Conservation (phyloP, 768 basidiomycete genomes). For the Thelephora aurantiotincta region DNA sequence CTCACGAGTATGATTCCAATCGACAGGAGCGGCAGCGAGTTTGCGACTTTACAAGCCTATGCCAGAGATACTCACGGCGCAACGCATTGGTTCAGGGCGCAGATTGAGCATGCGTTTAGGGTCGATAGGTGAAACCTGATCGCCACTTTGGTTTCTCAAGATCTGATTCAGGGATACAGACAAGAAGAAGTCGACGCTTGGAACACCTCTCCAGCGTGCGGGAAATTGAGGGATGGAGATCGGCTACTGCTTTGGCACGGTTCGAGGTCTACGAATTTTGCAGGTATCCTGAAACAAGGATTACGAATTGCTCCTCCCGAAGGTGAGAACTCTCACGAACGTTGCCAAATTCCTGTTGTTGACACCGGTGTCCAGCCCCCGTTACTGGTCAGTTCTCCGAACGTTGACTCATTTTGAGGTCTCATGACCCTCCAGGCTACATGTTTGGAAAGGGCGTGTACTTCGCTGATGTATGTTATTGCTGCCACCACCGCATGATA, state of each 20-base stretch:
- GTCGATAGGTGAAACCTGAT: constrained; percentile 31
- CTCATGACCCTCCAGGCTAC: constrained; percentile 18
- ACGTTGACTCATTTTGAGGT: neutral
- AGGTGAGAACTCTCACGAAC: constrained; percentile 20
- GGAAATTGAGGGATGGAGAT: constrained; percentile 30
- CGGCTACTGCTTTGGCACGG: constrained; percentile 51
- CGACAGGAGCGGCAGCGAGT: constrained; percentile 26
- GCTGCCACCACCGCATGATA: neutral
- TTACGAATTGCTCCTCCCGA: constrained; percentile 53
- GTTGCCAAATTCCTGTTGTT: neutral
- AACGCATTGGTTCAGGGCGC: constrained; percentile 33
- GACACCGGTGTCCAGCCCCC: constrained; percentile 22
- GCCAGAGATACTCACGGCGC: constrained; percentile 39
- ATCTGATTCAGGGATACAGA: constrained; percentile 8
- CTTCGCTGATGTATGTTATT: constrained; percentile 38
- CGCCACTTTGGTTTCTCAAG: neutral
- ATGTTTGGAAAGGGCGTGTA: constrained; percentile 61
- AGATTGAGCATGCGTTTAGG: constrained; percentile 33
- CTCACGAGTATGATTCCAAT: constrained; percentile 40
- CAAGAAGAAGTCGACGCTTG: constrained; percentile 25
- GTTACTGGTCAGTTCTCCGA: constrained; percentile 23
- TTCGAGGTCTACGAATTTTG: constrained; percentile 48
- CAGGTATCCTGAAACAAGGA: constrained; percentile 48
- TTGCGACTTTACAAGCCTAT: constrained; percentile 31
- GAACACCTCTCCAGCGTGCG: constrained; percentile 27